Evolutionary conservation across 1,284 basidiomycete species (phyloP).

Genomic region (Cutaneotrichosporon sp.): DNA sequence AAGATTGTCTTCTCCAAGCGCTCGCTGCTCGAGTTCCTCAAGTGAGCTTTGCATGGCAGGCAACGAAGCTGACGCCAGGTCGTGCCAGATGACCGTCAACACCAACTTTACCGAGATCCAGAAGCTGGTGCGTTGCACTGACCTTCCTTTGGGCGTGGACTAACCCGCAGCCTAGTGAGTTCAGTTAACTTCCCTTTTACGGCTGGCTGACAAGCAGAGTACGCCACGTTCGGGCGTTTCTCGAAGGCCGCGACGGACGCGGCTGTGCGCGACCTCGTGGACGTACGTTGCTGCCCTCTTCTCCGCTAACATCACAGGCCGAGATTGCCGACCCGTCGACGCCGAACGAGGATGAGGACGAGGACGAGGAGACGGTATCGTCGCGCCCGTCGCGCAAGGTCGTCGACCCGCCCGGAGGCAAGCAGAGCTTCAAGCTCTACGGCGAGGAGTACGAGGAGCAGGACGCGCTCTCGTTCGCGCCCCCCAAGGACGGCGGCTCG

Average conservation of each 20-base stretch:
- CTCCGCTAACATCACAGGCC: constrained; percentile 35
- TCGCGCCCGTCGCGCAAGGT: constrained; percentile 45
- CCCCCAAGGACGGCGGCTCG: constrained; percentile 36
- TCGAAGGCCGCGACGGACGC: constrained; percentile 45
- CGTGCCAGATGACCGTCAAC: constrained; percentile 44
- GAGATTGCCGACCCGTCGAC: constrained; percentile 46
- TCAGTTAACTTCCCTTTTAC: neutral
- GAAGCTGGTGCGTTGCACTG: constrained; percentile 29
- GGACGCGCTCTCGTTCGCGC: constrained; percentile 45
- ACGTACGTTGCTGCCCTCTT: constrained; percentile 28
- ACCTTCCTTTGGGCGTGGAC: neutral
- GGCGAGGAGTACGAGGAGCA: constrained; percentile 45
- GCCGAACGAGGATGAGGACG: constrained; percentile 27
- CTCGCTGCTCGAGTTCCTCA: constrained; percentile 48
- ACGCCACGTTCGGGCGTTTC: constrained; percentile 48
- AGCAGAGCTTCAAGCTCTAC: constrained; percentile 35
- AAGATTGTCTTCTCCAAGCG: constrained; percentile 49
- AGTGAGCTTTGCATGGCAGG: constrained; percentile 22
- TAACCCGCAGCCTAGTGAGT: constrained; percentile 32
- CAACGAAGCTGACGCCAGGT: constrained; percentile 21
- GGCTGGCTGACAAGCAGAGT: constrained; percentile 38
- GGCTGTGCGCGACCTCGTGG: constrained; percentile 47
- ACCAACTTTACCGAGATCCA: constrained; percentile 46
- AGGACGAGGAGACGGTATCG: constrained; percentile 22
- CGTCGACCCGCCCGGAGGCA: constrained; percentile 43